Percentiles rank a stretch among this genome's conserved stretches.
Conservation (phyloP, 495 filamentous ascomycete species). For the Aspergillus kassunensis region DNA sequence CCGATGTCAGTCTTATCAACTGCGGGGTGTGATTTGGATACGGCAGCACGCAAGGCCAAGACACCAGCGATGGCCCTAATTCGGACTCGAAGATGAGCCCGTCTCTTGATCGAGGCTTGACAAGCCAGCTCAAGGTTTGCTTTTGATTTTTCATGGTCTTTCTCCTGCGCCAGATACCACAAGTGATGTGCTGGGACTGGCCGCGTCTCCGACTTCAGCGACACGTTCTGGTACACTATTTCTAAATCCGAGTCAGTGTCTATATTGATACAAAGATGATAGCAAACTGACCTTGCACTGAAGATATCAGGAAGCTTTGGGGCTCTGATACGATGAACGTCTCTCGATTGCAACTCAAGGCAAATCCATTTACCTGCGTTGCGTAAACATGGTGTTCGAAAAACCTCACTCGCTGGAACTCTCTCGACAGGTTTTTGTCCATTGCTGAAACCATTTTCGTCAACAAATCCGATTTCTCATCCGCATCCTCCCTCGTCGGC, state of each 20-base stretch:
- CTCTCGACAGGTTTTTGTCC: neutral
- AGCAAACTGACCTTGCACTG: conserved; percentile 1
- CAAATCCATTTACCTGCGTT: neutral
- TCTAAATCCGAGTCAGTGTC: neutral
- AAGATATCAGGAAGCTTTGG: neutral
- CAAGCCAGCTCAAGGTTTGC: conserved; percentile 1
- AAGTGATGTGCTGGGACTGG: neutral
- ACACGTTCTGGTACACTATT: neutral
- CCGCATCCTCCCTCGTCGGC: neutral
- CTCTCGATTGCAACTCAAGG: conserved; percentile 4
- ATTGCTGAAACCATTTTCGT: neutral
- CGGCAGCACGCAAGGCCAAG: conserved; percentile 5
- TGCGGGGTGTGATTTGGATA: conserved; percentile 1
- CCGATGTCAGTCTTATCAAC: neutral
- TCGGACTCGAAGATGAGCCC: conserved; percentile 4
- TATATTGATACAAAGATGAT: neutral
- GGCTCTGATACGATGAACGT: neutral
- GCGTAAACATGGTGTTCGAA: neutral
- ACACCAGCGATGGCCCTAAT: conserved; percentile 3
- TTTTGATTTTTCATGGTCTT: neutral
- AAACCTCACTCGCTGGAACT: neutral
- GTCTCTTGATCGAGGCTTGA: neutral
- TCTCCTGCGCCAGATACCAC: conserved; percentile 2
- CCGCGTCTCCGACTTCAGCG: neutral
- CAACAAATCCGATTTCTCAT: neutral